A percentile compares a stretch with the other conserved stretches of the same genome.
phyloP scores from a whole-genome alignment of 2,329 filamentous ascomycete genomes.

The Juglanconis oblonga region DNA sequence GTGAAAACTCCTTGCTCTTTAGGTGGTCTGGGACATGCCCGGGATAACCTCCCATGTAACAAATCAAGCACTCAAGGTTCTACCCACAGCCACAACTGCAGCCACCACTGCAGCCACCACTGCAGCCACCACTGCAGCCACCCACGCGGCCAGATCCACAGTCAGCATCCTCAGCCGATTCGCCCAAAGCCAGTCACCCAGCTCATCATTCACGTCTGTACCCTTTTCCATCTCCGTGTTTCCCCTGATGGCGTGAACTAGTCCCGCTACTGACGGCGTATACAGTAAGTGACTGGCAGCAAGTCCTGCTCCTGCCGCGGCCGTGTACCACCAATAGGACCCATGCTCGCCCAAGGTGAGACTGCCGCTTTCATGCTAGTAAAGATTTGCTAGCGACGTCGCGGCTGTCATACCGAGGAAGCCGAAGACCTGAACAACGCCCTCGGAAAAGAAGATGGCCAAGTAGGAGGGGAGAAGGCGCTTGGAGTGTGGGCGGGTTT shows the following conservation, averaged over 20 bases:
- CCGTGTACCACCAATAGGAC: slow-evolving; percentile 31
- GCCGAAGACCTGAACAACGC: slow-evolving; percentile 31
- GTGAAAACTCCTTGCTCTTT: too few relatives aligned
- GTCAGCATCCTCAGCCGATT: slow-evolving; percentile 32
- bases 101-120: slow-evolving; percentile 15
- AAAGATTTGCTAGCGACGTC: slow-evolving; percentile 27
- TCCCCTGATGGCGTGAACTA: slow-evolving; percentile 30
- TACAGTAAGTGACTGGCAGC: slow-evolving; percentile 32
- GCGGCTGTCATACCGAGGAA: slow-evolving; percentile 34
- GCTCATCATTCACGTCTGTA: slow-evolving; percentile 13
- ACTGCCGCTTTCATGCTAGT: background rate
- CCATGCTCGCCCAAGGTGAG: slow-evolving; percentile 24
- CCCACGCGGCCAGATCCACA: slow-evolving; percentile 32
- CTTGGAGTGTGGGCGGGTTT: slow-evolving; percentile 30
- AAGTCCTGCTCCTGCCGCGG: slow-evolving; percentile 27
- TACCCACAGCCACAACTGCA: too few relatives aligned
- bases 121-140: slow-evolving; percentile 30
- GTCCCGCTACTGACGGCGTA: slow-evolving; percentile 31
- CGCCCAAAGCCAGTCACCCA: slow-evolving; percentile 30
- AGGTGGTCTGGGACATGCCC: too few relatives aligned
- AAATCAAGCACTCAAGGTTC: too few relatives aligned
- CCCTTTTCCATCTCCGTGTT: slow-evolving; percentile 18
- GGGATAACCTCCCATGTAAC: too few relatives aligned
- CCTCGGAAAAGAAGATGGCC: slow-evolving; percentile 36
- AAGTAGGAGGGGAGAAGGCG: slow-evolving; percentile 42